These are phyloP conservation scores for Orbilia ellipsospora DNA, from an alignment of 2,329 filamentous ascomycete species.

Conservation along the genomic window DNA sequence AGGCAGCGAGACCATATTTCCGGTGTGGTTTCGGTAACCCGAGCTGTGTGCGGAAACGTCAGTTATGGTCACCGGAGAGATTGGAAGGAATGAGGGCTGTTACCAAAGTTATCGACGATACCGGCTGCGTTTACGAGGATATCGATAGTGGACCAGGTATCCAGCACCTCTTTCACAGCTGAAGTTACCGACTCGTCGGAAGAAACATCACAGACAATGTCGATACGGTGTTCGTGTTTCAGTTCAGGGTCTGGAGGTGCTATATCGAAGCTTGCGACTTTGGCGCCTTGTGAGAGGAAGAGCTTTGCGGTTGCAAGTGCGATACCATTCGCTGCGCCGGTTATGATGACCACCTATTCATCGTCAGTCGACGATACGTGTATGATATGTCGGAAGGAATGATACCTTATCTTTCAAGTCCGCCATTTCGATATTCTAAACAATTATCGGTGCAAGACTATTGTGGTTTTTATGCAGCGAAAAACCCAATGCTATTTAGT, in stretches of 20 bases:
- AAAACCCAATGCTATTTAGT: too few relatives aligned
- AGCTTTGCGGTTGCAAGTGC: slow-evolving; percentile 22
- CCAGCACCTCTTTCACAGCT: slow-evolving; percentile 19
- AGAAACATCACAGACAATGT: slow-evolving; percentile 20
- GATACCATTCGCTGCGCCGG: slow-evolving; percentile 21
- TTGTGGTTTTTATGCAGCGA: too few relatives aligned
- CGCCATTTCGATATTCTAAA: not conserved
- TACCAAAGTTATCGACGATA: slow-evolving; percentile 21
- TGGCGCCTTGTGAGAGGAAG: slow-evolving; percentile 13
- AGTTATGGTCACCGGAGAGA: not conserved
- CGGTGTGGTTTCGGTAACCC: slow-evolving; percentile 16
- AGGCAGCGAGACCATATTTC: slow-evolving; percentile 24
- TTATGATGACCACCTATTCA: slow-evolving; percentile 24
- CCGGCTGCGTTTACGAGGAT: slow-evolving; percentile 20
- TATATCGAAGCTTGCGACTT: slow-evolving; percentile 23
- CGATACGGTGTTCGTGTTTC: slow-evolving; percentile 12
- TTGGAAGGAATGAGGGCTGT: not conserved
- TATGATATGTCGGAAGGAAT: not conserved
- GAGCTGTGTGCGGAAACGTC: not conserved
- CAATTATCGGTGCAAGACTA: not conserved
- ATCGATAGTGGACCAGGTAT: slow-evolving; percentile 21
- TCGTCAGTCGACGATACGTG: not conserved
- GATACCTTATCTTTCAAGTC: slow-evolving; percentile 19
- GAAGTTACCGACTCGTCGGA: slow-evolving; percentile 19
- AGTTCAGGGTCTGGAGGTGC: slow-evolving; percentile 4